Evolutionary conservation across 2,329 filamentous ascomycete species (phyloP).

Genomic region (Xylaria multiplex): DNA sequence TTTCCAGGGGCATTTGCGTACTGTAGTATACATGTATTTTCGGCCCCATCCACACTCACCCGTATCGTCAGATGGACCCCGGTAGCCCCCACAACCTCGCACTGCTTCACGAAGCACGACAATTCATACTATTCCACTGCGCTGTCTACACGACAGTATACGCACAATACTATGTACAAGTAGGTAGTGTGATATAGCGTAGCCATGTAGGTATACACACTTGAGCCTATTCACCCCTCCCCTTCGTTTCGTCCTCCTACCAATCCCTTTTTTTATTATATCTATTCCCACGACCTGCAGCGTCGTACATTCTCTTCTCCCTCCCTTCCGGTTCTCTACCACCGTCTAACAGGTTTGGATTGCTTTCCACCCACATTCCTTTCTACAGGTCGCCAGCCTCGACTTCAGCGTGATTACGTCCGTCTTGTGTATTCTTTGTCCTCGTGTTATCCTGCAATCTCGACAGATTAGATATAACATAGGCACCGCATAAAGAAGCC

Average conservation of each 20-base stretch:
- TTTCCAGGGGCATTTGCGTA: no score
- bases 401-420: conserved; percentile 35
- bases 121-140: neutral
- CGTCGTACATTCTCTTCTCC: conserved; percentile 29
- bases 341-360: conserved; percentile 30
- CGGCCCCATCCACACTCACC: conserved; percentile 26
- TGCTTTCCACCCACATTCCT: conserved; percentile 45
- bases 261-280: conserved; percentile 30
- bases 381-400: conserved; percentile 48
- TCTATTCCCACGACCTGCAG: conserved; percentile 31
- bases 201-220: neutral
- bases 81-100: conserved; percentile 14
- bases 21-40: neutral
- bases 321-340: conserved; percentile 33
- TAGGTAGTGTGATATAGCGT: no score
- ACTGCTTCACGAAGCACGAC: neutral
- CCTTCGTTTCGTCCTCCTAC: conserved; percentile 33
- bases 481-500: conserved; percentile 31
- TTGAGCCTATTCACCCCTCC: conserved; percentile 2
- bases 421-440: conserved; percentile 30
- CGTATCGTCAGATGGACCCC: conserved; percentile 34
- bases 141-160: no score
- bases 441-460: conserved; percentile 41
- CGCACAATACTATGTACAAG: no score
- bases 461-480: conserved; percentile 33